Percentiles rank a stretch among this genome's conserved stretches.
Evolutionary conservation across 257 asterid species (phyloP).

Genomic region (Galeopsis tetrahit): DNA sequence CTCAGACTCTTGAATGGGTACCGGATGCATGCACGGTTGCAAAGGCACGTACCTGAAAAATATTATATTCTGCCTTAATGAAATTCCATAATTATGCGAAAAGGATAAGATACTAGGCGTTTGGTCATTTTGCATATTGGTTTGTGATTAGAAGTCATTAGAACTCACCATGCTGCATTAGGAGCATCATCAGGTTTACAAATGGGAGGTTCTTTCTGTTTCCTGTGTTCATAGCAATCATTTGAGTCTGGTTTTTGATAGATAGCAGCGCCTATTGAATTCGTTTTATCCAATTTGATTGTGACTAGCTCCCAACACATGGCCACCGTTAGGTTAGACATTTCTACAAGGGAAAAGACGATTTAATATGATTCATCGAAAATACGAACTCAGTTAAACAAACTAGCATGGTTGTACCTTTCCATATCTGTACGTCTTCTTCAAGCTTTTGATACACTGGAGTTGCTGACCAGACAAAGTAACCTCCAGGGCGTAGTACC

Average conservation of each 20-base stretch:
- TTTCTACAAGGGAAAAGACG: slow-evolving; percentile 47
- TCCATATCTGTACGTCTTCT: slow-evolving; percentile 83
- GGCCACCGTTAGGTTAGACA: slow-evolving; percentile 74
- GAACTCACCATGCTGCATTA: slow-evolving; percentile 82
- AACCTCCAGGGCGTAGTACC: slow-evolving; percentile 89
- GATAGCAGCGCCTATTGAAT: slow-evolving; percentile 73
- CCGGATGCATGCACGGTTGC: slow-evolving; percentile 79
- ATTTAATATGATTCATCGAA: not conserved
- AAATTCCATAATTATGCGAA: not conserved
- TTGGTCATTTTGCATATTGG: not conserved
- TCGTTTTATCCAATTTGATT: slow-evolving; percentile 67
- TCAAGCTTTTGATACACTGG: slow-evolving; percentile 86
- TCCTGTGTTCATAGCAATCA: slow-evolving; percentile 74
- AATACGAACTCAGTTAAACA: not conserved
- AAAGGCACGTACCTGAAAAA: slow-evolving; percentile 77
- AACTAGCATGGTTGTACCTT: slow-evolving; percentile 45
- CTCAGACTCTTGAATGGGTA: slow-evolving; percentile 55
- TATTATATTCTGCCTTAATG: slow-evolving; percentile 13
- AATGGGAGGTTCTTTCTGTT: slow-evolving; percentile 61
- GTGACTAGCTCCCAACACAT: slow-evolving; percentile 94
- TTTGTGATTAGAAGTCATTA: slow-evolving; percentile 9
- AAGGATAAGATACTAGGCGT: not conserved
- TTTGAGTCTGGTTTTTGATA: slow-evolving; percentile 82
- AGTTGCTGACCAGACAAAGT: slow-evolving; percentile 92
- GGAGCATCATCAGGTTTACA: slow-evolving; percentile 82